These are phyloP conservation scores for Monilinia laxa DNA, from an alignment of 2,329 filamentous ascomycete species.

Conservation along the genomic window DNA sequence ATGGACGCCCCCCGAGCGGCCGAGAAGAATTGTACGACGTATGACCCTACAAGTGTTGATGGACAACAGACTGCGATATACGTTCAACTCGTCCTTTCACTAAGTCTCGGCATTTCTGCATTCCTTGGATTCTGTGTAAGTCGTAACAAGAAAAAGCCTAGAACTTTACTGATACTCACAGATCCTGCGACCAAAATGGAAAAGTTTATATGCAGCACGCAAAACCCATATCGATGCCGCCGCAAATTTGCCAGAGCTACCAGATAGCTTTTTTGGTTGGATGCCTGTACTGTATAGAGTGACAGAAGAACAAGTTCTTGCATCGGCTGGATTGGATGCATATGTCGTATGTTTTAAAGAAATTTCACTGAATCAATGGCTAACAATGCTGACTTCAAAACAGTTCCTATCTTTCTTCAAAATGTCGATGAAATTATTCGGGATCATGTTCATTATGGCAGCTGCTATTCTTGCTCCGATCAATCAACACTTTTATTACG, in stretches of 20 bases:
- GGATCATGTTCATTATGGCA: constrained; percentile 78
- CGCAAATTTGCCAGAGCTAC: constrained; percentile 70
- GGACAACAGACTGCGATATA: constrained; percentile 35
- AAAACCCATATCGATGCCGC: constrained; percentile 67
- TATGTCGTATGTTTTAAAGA: constrained; percentile 66
- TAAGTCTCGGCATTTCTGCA: constrained; percentile 66
- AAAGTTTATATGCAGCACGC: constrained; percentile 82
- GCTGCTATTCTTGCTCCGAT: constrained; percentile 80
- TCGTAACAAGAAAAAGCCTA: constrained; percentile 23
- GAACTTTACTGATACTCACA: constrained; percentile 44
- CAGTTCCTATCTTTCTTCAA: constrained; percentile 92
- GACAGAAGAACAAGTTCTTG: constrained; percentile 83
- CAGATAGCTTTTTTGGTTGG: constrained; percentile 88
- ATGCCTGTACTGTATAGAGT: constrained; percentile 82
- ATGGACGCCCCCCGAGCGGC: constrained; percentile 25
- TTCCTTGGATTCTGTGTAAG: constrained; percentile 76
- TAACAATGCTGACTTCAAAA: constrained; percentile 26
- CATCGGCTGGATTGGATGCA: constrained; percentile 88
- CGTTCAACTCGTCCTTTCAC: constrained; percentile 71
- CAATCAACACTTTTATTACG: constrained; percentile 63
- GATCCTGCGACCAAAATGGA: constrained; percentile 89
- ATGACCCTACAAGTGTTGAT: constrained; percentile 36
- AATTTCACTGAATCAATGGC: neutral
- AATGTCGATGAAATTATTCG: constrained; percentile 84
- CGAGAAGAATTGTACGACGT: constrained; percentile 31